Evolutionary conservation across 129 eudicot genomes (phyloP), one percentile per base, ranked within the genome.

Genomic region (Calendula officinalis): DNA sequence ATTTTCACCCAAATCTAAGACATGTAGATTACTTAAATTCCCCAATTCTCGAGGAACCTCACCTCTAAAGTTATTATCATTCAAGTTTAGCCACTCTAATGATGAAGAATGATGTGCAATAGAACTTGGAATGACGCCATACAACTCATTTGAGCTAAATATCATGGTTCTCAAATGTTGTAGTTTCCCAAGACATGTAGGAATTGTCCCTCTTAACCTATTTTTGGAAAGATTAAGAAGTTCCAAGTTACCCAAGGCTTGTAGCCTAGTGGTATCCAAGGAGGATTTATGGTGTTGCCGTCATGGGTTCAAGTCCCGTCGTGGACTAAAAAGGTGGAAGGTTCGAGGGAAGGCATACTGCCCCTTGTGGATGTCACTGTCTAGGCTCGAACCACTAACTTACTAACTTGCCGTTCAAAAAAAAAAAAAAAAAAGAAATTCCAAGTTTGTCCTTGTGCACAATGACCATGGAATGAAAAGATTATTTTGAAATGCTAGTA

Each of bases 191-290:
- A 48, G 54, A 13, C 54, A 48, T 12, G 1, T 16, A 13, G 54
- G 54, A 48, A 48, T 48, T 48, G 3, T 48, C 54, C 54, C 30
- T 3, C 17, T 48, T 48, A 48, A 48, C 30, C 54, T 48, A 48
- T 48, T 48, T 12, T 16, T 48, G 15, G 54, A 48, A 48, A 11
- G 50, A 7, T 2, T 4, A 45, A 45, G 50, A 11, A 8, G 4
- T 11, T 2, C 13, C n/a, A 11, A 45, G 13, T 45, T 9, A 7
- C n/a, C n/a, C n/a, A n/a, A n/a, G n/a, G n/a, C n/a, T n/a, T n/a
- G n/a, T n/a, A n/a, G n/a, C n/a, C n/a, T n/a, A n/a, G n/a, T n/a
- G n/a, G n/a, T n/a, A n/a, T n/a, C n/a, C n/a, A n/a, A n/a, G n/a
- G n/a, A n/a, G n/a, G n/a, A n/a, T n/a, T n/a, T n/a, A n/a, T n/a